A percentile compares a stretch with the other conserved stretches of the same genome.
phyloP scores from a whole-genome alignment of 148 eudicot genomes.

The Oxyria digyna region DNA sequence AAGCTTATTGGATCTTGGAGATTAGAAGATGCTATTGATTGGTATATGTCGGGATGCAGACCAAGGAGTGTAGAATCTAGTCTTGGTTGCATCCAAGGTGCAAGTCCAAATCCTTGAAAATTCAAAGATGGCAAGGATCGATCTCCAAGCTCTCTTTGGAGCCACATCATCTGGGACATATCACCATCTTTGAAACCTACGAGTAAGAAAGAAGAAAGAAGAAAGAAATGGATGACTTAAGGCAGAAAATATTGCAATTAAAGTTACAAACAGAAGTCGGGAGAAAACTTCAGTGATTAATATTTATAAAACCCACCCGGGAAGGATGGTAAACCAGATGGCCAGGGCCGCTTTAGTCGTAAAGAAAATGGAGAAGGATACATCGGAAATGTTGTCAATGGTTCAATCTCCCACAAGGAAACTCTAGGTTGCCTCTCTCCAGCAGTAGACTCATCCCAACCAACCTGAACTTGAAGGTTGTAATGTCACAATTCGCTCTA shows the following conservation, averaged over 20 bases:
- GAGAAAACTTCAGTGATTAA: not conserved
- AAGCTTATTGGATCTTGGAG: constrained; percentile 40
- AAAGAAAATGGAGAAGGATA: constrained; percentile 66
- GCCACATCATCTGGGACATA: constrained; percentile 61
- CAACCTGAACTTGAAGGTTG: constrained; percentile 42
- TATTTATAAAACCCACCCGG: constrained; percentile 25
- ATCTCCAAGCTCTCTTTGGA: constrained; percentile 53
- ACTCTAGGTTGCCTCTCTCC: constrained; percentile 80
- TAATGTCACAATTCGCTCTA: too few relatives aligned
- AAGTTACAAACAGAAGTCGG: not conserved
- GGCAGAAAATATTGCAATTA: not conserved
- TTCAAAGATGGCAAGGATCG: constrained; percentile 45
- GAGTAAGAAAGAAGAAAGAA: too few relatives aligned
- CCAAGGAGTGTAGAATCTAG: constrained; percentile 50
- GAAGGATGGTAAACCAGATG: constrained; percentile 50
- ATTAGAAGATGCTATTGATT: constrained; percentile 56
- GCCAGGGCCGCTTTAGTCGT: constrained; percentile 72
- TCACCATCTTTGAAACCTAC: constrained; percentile 52
- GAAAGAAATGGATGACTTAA: not conserved
- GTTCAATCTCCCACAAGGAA: constrained; percentile 78
- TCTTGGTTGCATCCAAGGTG: constrained; percentile 75
- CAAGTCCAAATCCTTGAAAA: constrained; percentile 55
- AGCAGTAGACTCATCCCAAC: constrained; percentile 81
- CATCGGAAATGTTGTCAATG: constrained; percentile 74
- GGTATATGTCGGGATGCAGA: constrained; percentile 51